Conservation (phyloP, 2,329 filamentous ascomycete species). For the Aspergillus fructus region DNA sequence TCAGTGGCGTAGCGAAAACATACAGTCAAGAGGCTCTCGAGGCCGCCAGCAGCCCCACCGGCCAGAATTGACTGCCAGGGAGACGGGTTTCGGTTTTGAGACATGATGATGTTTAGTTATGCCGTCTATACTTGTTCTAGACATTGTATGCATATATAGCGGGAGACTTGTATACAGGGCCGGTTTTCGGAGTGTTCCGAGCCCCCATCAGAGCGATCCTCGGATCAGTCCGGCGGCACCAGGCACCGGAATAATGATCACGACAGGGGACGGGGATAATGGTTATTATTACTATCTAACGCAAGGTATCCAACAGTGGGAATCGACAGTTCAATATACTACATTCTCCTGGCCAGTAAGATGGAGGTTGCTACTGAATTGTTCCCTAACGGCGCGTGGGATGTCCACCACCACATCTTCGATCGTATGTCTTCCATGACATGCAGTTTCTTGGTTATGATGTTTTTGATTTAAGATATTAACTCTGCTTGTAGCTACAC, state of each 20-base stretch:
- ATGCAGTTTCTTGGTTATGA: too few species aligned
- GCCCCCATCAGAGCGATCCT: too few species aligned
- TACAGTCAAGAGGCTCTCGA: conserved; percentile 18
- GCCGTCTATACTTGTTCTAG: too few species aligned
- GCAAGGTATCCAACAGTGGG: background rate
- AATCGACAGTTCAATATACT: background rate
- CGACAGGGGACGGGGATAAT: too few species aligned
- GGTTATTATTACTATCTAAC: too few species aligned
- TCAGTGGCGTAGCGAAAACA: background rate
- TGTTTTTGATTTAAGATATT: too few species aligned
- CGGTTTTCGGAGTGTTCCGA: background rate
- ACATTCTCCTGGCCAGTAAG: too few species aligned
- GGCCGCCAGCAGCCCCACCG: conserved; percentile 15
- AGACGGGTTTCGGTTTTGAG: conserved; percentile 5
- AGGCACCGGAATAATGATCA: too few species aligned
- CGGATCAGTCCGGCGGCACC: too few species aligned
- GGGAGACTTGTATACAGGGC: too few species aligned
- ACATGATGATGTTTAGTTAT: background rate
- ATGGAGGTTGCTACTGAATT: conserved; percentile 7
- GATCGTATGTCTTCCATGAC: conserved; percentile 24
- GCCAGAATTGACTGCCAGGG: conserved; percentile 20
- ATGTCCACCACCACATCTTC: conserved; percentile 36
- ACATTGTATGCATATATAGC: too few species aligned
- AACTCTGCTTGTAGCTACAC: conserved; percentile 3
- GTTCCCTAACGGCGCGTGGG: conserved; percentile 32